A percentile compares a stretch with the other conserved stretches of the same genome.
Conservation (phyloP, 2,329 filamentous ascomycete species). For the Colletotrichum paranaense region DNA sequence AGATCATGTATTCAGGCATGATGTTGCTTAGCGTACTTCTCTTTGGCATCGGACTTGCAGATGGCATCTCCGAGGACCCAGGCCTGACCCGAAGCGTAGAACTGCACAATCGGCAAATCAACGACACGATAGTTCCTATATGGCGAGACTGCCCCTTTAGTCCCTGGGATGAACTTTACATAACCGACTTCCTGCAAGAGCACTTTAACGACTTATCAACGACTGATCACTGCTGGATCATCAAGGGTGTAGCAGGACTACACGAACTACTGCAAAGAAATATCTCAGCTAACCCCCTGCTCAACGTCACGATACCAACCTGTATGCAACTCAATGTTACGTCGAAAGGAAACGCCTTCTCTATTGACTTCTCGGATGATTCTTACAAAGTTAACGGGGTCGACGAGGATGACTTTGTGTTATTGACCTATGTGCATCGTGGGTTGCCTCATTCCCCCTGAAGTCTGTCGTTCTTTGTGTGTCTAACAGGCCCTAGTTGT, state of each 20-base stretch:
- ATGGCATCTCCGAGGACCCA: not conserved
- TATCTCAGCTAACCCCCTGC: conserved; percentile 20
- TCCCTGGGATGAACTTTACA: conserved; percentile 24
- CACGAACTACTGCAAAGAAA: conserved; percentile 14
- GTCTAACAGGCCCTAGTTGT: not conserved
- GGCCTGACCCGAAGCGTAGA: too few species aligned
- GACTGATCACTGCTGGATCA: conserved; percentile 28
- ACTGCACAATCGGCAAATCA: not conserved
- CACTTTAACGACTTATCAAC: conserved; percentile 13
- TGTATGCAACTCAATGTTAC: conserved; percentile 23
- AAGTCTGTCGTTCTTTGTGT: not conserved
- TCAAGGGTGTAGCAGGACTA: conserved; percentile 24
- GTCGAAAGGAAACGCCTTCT: conserved; percentile 18
- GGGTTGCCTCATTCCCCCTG: not conserved
- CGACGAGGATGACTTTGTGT: not conserved
- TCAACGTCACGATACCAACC: conserved; percentile 27
- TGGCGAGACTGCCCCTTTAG: not conserved
- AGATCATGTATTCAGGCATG: conserved; percentile 10
- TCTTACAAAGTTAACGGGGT: conserved; percentile 17
- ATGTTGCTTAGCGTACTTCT: not conserved
- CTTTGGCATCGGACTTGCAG: not conserved
- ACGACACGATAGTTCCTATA: not conserved
- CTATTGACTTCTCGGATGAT: conserved; percentile 21
- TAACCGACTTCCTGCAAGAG: conserved; percentile 28
- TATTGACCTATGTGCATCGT: conserved; percentile 28